A percentile compares a stretch with the other conserved stretches of the same genome.
These are phyloP conservation scores for Globisporangium carolinianum DNA, from an alignment of 352 stramenopile genomes.

Conservation along the genomic window DNA sequence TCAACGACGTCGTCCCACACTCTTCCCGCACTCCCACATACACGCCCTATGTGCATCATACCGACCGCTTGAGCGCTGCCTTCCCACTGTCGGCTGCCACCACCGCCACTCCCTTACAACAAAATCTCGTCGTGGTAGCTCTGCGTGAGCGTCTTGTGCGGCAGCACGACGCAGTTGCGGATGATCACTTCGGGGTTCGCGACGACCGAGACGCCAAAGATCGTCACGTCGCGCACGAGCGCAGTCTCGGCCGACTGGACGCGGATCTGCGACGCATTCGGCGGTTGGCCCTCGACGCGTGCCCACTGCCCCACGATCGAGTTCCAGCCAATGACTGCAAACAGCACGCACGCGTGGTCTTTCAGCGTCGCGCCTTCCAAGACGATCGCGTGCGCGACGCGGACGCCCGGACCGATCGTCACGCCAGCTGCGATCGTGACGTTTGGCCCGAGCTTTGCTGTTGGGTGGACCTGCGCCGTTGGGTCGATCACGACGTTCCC, in stretches of 20 bases:
- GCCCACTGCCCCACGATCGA: slow-evolving; percentile 86
- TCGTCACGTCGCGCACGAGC: slow-evolving; percentile 85
- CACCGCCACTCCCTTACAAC: slow-evolving; percentile 33
- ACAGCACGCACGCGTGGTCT: slow-evolving; percentile 83
- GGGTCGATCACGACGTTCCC: slow-evolving; percentile 83
- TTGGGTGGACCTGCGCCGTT: slow-evolving; percentile 75
- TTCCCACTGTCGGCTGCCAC: not conserved
- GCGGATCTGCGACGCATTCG: slow-evolving; percentile 68
- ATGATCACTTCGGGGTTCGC: slow-evolving; percentile 85
- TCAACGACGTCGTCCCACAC: not conserved
- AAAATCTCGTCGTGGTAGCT: slow-evolving; percentile 89
- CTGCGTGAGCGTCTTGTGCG: slow-evolving; percentile 82
- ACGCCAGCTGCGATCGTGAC: slow-evolving; percentile 81
- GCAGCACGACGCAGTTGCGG: slow-evolving; percentile 85
- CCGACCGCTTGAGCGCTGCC: not conserved
- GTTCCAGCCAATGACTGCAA: slow-evolving; percentile 86
- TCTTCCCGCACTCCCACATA: not conserved
- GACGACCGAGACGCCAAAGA: slow-evolving; percentile 85
- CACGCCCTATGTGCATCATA: not conserved
- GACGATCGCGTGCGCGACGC: slow-evolving; percentile 85
- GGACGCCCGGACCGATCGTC: slow-evolving; percentile 71
- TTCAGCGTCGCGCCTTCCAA: slow-evolving; percentile 85
- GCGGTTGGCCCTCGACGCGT: slow-evolving; percentile 74
- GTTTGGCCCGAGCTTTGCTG: slow-evolving; percentile 81
- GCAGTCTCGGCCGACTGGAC: slow-evolving; percentile 59